Evolutionary conservation across 2,329 filamentous ascomycete genomes (phyloP).

Genomic region (Boeremia exigua): DNA sequence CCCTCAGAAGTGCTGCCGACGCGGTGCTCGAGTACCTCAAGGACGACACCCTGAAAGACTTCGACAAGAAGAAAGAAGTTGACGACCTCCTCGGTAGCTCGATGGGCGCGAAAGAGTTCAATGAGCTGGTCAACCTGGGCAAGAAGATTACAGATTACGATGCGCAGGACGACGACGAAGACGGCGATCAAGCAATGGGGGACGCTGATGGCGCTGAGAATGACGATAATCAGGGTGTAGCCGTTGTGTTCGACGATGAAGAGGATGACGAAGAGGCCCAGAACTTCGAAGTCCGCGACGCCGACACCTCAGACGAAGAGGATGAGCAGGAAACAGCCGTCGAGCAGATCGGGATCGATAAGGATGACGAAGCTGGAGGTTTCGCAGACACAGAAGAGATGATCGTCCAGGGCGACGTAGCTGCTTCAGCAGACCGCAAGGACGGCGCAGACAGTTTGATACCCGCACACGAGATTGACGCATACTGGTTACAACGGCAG

Average conservation of each 20-base stretch:
- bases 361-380: constrained; percentile 56
- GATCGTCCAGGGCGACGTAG: constrained; percentile 75
- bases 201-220: constrained; percentile 69
- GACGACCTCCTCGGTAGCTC: constrained; percentile 89
- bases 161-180: constrained; percentile 90
- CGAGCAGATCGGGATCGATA: constrained; percentile 61
- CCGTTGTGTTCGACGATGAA: constrained; percentile 93
- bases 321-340: constrained; percentile 69
- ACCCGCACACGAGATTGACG: constrained; percentile 88
- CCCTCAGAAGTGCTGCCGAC: constrained; percentile 92
- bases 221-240: constrained; percentile 94
- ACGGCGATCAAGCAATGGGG: constrained; percentile 69
- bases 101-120: constrained; percentile 89
- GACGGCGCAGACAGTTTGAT: constrained; percentile 64
- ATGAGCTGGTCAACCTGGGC: constrained; percentile 91
- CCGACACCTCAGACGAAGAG: constrained; percentile 78
- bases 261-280: constrained; percentile 79
- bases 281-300: constrained; percentile 85
- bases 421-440: constrained; percentile 47
- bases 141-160: constrained; percentile 99
- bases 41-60: constrained; percentile 93
- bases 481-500: constrained; percentile 94
- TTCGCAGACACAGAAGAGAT: constrained; percentile 73
- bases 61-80: constrained; percentile 97
- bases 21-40: constrained; percentile 90